Evolutionary conservation across 2,329 filamentous ascomycete genomes (phyloP).

Genomic region (Orbilia oligospora): DNA sequence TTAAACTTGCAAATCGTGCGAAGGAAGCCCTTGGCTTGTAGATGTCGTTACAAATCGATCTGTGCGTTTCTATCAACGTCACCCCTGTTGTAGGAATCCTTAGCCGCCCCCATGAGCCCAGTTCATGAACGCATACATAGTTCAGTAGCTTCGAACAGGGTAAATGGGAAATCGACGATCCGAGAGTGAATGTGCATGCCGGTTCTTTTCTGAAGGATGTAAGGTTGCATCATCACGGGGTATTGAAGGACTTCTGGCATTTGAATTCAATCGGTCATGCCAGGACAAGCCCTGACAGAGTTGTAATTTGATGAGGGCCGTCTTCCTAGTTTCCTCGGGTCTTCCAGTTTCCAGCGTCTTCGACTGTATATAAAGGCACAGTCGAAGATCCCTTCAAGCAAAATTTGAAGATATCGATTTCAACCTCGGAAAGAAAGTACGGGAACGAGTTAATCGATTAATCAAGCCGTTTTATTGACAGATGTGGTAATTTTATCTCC

Average conservation of each 20-base stretch:
- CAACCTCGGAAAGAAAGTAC: neutral
- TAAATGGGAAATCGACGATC: constrained; percentile 21
- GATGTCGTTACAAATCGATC: constrained; percentile 13
- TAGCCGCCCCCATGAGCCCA: constrained; percentile 18
- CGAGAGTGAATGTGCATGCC: constrained; percentile 1
- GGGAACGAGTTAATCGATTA: too few relatives aligned
- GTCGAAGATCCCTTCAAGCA: constrained; percentile 11
- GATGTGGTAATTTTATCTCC: constrained; percentile 31
- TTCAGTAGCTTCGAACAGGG: neutral
- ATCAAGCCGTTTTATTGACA: constrained; percentile 24
- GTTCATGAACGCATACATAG: neutral
- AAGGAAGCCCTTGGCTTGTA: constrained; percentile 17
- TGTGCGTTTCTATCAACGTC: neutral
- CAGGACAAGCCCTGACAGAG: neutral
- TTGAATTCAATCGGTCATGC: neutral
- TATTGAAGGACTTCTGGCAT: constrained; percentile 1
- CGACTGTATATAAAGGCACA: constrained; percentile 13
- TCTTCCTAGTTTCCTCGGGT: too few relatives aligned
- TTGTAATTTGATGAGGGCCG: neutral
- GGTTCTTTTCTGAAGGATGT: neutral
- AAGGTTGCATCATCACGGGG: constrained; percentile 20
- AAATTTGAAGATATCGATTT: neutral
- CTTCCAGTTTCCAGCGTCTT: too few relatives aligned
- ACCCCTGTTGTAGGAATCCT: constrained; percentile 22
- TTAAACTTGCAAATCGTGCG: constrained; percentile 5